Base-by-base conservation (phyloP, 2,329 filamentous ascomycete genomes). In the Ophiostoma piceae region DNA sequence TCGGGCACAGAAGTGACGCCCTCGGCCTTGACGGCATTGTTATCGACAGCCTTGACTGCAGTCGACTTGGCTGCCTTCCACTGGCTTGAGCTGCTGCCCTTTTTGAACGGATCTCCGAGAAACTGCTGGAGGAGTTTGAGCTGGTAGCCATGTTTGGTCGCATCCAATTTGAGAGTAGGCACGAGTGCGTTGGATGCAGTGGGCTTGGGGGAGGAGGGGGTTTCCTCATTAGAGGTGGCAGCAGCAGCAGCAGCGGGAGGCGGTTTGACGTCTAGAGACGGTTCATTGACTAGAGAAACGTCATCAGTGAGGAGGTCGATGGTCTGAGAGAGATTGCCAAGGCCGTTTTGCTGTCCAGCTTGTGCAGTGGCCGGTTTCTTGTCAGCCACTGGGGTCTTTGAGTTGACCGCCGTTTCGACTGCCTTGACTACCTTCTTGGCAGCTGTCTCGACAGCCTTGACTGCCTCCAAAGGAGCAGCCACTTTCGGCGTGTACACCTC, bases 61-160 rank as follows among this genome's bases (percentile, higher is more conserved):
- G 19, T n/a, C 22, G 35, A 5, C 11, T n/a, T 39, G 8, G 11
- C 3, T 26, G 5, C 26, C 57, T 19, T 35, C 6, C 6, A 14
- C 1, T 62, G 57, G 26, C 1, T 32, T 29, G 57, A 35, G 11
- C 7, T 39, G 62, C 35, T 6, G 29, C 16, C 22, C 47, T 65
- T 66, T 19, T 66, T 70, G 7, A 57, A 29, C 0, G 67, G 62
- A n/a, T 67, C 71, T 43, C 66, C 66, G 37, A 70, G 60, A 70
- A 73, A 74, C 16, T 73, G 54, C 67, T 70, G 70, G 0, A 74
- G 71, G 43, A 71, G 57, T 22, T 60, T 70, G 68, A 73, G 54
- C 68, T 73, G 57, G 66, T 71, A 71, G 54, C 66, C 60, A 54
- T 70, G 29, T 57, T 69, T 71, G 65, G 32, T 66, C 14, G 51